Base-by-base conservation (phyloP, 2,329 filamentous ascomycete genomes). In the Tympanopsis confertula region DNA sequence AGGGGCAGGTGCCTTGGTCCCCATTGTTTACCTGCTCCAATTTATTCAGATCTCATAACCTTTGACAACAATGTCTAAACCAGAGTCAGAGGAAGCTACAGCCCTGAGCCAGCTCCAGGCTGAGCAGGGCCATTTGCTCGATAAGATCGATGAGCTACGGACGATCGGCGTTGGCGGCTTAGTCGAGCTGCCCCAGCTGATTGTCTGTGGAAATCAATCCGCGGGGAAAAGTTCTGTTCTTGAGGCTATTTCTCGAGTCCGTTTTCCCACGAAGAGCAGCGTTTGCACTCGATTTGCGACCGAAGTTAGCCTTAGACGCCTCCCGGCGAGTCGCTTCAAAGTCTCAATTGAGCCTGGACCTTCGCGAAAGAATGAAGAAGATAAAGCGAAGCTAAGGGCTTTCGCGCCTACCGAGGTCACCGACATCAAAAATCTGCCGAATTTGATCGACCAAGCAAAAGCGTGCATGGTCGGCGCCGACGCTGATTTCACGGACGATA, bases 211-310 rank as follows among this genome's bases (percentile, higher is more conserved):
- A 4, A 64, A 73, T 38, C 69, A 74, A 44, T 69, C 65, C 0
- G 61, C 63, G 2, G 72, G 71, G 1, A 78, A 78, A 45, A 73
- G 66, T 33, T 74, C 69, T 0, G 66, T 75, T 0, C 56, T 79
- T 0, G 70, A 78, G 42, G 69, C 68, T 0, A 64, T 79, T 15
- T 70, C 71, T 0, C 62, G 66, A 5, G 62, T 78, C 1, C 59
- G 62, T 0, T 77, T 78, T 38, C 71, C 71, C 0, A 49, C 53
- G 1, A 65, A 69, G n/a, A 63, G 68, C 18, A 63, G 58, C 28
- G 46, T 73, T 0, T 76, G 70, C 44, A 75, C 73, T 0, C 56
- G 68, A 0, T 75, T 75, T 41, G 64, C 71, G 0, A 76, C 69
- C 0, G 67, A 76, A 44, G 55, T 76, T 10, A 59, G 67, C 12